phyloP scores from a whole-genome alignment of 2,329 filamentous ascomycete species.

The Fusarium sp. region DNA sequence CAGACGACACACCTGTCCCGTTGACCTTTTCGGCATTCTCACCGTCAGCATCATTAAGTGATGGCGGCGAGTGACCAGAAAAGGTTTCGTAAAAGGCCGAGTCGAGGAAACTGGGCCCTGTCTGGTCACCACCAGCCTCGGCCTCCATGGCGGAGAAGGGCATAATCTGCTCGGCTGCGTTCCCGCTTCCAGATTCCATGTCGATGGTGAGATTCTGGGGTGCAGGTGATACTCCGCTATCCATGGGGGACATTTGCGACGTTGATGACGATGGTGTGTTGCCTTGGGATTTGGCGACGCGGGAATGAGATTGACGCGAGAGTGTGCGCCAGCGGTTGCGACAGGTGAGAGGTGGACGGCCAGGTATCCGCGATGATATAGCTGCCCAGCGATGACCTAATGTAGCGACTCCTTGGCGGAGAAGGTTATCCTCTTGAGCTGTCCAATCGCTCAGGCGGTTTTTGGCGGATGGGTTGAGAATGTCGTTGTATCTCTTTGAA shows the following conservation, averaged over 20 bases:
- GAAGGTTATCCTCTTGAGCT: slow-evolving; percentile 36
- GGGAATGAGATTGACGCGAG: slow-evolving; percentile 21
- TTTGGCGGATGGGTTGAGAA: slow-evolving; percentile 41
- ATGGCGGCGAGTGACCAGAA: slow-evolving; percentile 24
- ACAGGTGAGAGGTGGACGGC: slow-evolving; percentile 43
- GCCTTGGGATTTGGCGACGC: slow-evolving; percentile 28
- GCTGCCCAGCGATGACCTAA: slow-evolving; percentile 44
- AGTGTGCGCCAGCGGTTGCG: slow-evolving; percentile 43
- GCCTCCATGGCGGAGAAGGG: slow-evolving; percentile 13
- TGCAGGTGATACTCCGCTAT: slow-evolving; percentile 30
- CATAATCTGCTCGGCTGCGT: slow-evolving; percentile 7
- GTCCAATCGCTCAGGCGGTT: slow-evolving; percentile 43
- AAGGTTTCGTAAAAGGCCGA: slow-evolving; percentile 37
- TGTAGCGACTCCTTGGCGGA: slow-evolving; percentile 37
- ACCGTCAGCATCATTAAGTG: slow-evolving; percentile 14
- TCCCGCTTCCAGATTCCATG: slow-evolving; percentile 1
- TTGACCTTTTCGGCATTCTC: slow-evolving; percentile 23
- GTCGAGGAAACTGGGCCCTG: slow-evolving; percentile 25
- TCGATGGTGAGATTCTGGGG: slow-evolving; percentile 8
- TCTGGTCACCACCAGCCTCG: slow-evolving; percentile 20
- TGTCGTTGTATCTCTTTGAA: slow-evolving; percentile 45
- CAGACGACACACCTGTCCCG: neutral
- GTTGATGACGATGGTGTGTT: slow-evolving; percentile 30
- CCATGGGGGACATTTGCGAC: slow-evolving; percentile 32
- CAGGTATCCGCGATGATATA: slow-evolving; percentile 40